These are phyloP conservation scores for Kwoniella newhampshirensis DNA, from an alignment of 768 basidiomycete genomes.

Conservation along the genomic window DNA sequence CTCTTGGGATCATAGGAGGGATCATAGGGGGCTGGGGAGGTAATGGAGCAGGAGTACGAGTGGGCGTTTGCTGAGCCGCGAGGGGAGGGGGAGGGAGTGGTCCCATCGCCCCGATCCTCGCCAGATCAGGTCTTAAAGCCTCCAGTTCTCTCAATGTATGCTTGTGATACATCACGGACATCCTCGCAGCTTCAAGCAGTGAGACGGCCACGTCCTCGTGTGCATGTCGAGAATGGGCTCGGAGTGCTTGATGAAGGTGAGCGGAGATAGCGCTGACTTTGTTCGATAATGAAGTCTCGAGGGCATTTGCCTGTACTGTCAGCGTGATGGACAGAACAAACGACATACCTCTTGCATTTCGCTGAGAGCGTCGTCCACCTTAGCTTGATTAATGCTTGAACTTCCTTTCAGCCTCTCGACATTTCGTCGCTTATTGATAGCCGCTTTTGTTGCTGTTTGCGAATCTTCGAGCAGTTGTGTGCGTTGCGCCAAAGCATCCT, in stretches of 20 bases:
- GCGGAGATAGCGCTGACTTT: conserved; percentile 92
- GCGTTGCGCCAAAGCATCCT: conserved; percentile 75
- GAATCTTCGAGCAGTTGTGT: conserved; percentile 91
- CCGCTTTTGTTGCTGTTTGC: conserved; percentile 84
- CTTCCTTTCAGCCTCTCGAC: conserved; percentile 61
- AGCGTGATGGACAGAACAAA: neutral
- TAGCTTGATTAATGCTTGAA: conserved; percentile 67
- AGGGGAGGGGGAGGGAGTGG: conserved; percentile 1
- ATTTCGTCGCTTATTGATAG: conserved; percentile 86
- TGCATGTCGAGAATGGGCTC: conserved; percentile 77
- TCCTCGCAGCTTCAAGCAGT: conserved; percentile 87
- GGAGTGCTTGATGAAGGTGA: conserved; percentile 82
- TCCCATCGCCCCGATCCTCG: conserved; percentile 41
- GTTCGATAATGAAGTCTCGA: conserved; percentile 77
- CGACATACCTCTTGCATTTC: conserved; percentile 51
- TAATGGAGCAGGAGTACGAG: neutral
- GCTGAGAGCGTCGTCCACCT: conserved; percentile 51
- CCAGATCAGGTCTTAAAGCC: conserved; percentile 72
- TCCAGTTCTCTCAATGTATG: conserved; percentile 86
- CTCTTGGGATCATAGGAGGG: neutral
- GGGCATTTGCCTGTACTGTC: conserved; percentile 73
- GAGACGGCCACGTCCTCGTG: conserved; percentile 89
- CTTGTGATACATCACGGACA: conserved; percentile 86
- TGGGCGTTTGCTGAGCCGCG: conserved; percentile 5
- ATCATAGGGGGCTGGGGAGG: conserved; percentile 6